A percentile compares a stretch with the other conserved stretches of the same genome.
Conservation (phyloP, 2,329 filamentous ascomycete genomes). For the Neofusicoccum parvum region DNA sequence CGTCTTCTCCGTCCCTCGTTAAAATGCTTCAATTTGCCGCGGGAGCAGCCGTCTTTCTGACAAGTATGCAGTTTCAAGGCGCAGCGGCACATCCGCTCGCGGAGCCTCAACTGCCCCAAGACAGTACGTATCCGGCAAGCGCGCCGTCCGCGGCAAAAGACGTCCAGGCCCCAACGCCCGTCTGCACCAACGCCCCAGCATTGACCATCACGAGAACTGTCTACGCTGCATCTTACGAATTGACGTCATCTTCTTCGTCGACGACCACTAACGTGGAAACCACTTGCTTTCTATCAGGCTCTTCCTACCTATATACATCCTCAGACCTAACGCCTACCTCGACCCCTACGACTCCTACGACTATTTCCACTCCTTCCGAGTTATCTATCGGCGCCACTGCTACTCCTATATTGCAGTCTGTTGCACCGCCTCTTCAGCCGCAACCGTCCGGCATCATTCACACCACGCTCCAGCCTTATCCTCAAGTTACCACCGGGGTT, state of each 20-base stretch:
- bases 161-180: neutral
- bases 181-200: neutral
- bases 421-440: slow-evolving; percentile 5
- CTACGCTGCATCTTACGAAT: slow-evolving; percentile 2
- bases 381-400: neutral
- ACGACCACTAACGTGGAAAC: neutral
- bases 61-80: slow-evolving; percentile 5
- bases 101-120: neutral
- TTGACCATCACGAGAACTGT: slow-evolving; percentile 11
- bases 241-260: neutral
- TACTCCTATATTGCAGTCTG: slow-evolving; percentile 6
- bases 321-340: neutral
- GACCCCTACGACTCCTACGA: slow-evolving; percentile 4
- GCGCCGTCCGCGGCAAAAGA: neutral
- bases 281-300: neutral
- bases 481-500: slow-evolving; percentile 6
- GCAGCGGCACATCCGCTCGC: slow-evolving; percentile 2
- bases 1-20: neutral
- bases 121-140: slow-evolving; percentile 18
- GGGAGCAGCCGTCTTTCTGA: slow-evolving; percentile 12
- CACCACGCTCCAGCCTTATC: slow-evolving; percentile 8
- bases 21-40: slow-evolving; percentile 1
- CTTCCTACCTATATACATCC: neutral
- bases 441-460: slow-evolving; percentile 4
- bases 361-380: neutral